phyloP scores from a whole-genome alignment of 805 yeast genomes.

The Ogataea polymorpha region DNA sequence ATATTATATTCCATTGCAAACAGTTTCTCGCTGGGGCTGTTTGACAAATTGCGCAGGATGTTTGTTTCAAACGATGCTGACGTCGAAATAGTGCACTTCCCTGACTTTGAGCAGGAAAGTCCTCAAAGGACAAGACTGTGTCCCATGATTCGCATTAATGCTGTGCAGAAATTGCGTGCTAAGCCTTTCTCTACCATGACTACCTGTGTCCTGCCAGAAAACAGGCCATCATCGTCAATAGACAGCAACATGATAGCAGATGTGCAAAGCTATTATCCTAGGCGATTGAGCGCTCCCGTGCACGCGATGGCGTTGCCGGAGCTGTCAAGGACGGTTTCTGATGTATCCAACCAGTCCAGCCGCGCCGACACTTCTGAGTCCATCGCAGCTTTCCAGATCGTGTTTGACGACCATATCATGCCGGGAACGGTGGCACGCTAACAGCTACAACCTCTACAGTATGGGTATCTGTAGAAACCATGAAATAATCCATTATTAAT shows the following conservation, averaged over 20 bases:
- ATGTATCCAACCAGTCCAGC: conserved; percentile 4
- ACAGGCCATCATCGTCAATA: background rate
- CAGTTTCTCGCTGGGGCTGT: conserved; percentile 18
- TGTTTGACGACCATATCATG: conserved; percentile 14
- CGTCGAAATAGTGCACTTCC: conserved; percentile 10
- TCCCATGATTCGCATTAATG: background rate
- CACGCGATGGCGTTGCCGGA: conserved; percentile 2
- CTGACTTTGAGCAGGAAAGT: background rate
- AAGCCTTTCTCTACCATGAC: background rate
- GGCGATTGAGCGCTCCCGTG: background rate
- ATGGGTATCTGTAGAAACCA: background rate
- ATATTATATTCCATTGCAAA: conserved; percentile 13
- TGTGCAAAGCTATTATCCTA: background rate
- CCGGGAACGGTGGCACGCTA: conserved; percentile 12
- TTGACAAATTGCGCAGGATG: conserved; percentile 14
- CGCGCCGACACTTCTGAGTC: conserved; percentile 7
- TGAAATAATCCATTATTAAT: too few relatives aligned
- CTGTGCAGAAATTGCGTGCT: background rate
- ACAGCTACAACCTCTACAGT: background rate
- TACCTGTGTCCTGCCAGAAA: background rate
- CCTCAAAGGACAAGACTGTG: background rate
- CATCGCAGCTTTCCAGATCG: conserved; percentile 7
- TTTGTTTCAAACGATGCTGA: conserved; percentile 13
- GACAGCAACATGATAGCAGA: background rate
- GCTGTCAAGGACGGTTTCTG: conserved; percentile 7